Base-by-base conservation (phyloP, 2,329 filamentous ascomycete genomes). In the Parastagonospora nodorum region DNA sequence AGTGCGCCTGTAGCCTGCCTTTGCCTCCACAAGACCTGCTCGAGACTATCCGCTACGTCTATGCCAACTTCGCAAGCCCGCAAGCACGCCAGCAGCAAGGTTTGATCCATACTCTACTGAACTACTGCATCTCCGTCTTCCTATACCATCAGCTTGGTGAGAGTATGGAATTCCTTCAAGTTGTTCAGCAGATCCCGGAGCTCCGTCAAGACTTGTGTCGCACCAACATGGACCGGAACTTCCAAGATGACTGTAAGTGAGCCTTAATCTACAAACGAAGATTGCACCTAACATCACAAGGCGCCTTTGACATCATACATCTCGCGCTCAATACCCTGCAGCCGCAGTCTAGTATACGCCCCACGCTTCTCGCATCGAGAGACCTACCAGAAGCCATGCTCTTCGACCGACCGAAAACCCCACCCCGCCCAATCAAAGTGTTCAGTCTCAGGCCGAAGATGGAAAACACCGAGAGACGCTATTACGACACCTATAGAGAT, bases 51-150 rank as follows among this genome's bases (percentile, higher is more conserved):
- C 58, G 61, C n/a, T 74, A 69, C 57, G 42, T 73, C 15, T 74
- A 73, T 49, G 39, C 46, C 11, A 48, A 73, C 47, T 64, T 68
- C 40, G 46, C 54, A 16, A 55, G 55, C 16, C 38, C 60, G 2
- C 43, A 71, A 37, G 54, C 60, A 14, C 57, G 61, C 30, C 51
- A 57, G 40, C 55, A 67, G 29, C 58, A 65, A 24, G 55, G 61
- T 14, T 60, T 78, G 4, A 54, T 75, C 7, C 68, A 76, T 36
- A 73, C 70, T 0, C 61, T 79, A 12, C 63, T 77, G 42, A 70
- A 77, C 55, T 79, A 78, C 59, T 78, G 75, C 50, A 65, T 79
- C 15, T 63, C 67, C 6, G 65, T 62, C 27, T 78, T 76, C 55
- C 32, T 60, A 3, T 65, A 68, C 24, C 76, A 79, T 51, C 55